Conservation (phyloP, 371 early-diverging fungal species). For the Zopfochytrium polystomum region DNA sequence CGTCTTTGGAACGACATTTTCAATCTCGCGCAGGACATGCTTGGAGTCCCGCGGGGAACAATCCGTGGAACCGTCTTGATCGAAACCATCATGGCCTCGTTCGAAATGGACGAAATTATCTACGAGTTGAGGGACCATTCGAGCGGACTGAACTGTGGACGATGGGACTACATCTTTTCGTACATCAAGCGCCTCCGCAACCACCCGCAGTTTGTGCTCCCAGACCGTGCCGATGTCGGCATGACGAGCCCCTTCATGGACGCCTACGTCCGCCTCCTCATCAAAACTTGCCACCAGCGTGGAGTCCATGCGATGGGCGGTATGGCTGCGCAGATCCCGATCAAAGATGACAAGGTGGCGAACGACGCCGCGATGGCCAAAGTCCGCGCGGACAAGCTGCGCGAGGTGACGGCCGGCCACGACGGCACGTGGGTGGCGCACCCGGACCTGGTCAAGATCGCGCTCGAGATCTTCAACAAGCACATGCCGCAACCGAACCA, state of each 20-base stretch:
- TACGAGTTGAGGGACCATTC: conserved; percentile 95
- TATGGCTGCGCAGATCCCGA: conserved; percentile 97
- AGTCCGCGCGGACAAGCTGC: conserved; percentile 87
- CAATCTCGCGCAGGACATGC: conserved; percentile 86
- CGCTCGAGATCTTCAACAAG: conserved; percentile 82
- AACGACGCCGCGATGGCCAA: conserved; percentile 89
- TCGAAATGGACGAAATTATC: conserved; percentile 98
- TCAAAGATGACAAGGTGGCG: conserved; percentile 81
- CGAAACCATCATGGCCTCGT: conserved; percentile 93
- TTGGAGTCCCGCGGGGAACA: conserved; percentile 87
- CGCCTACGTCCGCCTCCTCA: conserved; percentile 87
- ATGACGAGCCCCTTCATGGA: conserved; percentile 97
- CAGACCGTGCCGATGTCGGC: conserved; percentile 82
- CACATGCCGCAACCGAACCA: conserved; percentile 96
- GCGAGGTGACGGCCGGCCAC: conserved; percentile 71
- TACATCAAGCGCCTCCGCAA: conserved; percentile 94
- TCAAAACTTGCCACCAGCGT: conserved; percentile 94
- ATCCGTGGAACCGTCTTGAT: conserved; percentile 94
- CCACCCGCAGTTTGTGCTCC: no score
- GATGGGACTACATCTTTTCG: conserved; percentile 98
- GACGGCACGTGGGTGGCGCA: conserved; percentile 70
- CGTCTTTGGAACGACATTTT: conserved; percentile 96
- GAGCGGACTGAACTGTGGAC: conserved; percentile 94
- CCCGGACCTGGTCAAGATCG: conserved; percentile 87
- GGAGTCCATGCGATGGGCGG: conserved; percentile 98